A percentile compares a stretch with the other conserved stretches of the same genome.
Evolutionary conservation across 257 asterid species (phyloP).

Genomic region (Ilex aquifolium): DNA sequence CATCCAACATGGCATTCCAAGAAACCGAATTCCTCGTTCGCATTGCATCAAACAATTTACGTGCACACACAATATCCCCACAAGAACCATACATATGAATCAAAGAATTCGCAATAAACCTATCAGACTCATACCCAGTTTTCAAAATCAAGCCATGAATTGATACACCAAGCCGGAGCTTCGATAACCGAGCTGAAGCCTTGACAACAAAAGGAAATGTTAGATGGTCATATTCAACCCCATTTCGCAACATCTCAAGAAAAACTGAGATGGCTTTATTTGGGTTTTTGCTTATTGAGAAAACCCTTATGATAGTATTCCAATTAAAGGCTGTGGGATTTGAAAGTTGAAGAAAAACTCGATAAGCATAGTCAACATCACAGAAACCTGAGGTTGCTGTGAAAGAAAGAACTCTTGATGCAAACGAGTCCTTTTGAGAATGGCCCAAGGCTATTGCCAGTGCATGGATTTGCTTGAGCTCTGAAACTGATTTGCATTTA

Average conservation of each 20-base stretch:
- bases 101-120: constrained; percentile 54
- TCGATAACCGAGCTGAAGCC: constrained; percentile 46
- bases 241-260: constrained; percentile 33
- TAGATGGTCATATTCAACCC: constrained; percentile 40
- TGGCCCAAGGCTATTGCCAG: constrained; percentile 41
- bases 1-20: constrained; percentile 75
- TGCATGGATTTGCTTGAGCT: constrained; percentile 54
- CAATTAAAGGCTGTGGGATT: constrained; percentile 43
- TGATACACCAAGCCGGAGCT: constrained; percentile 31
- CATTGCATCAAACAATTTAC: constrained; percentile 66
- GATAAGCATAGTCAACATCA: constrained; percentile 41
- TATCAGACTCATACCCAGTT: constrained; percentile 39
- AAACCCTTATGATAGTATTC: constrained; percentile 56
- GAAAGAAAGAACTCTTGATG: constrained; percentile 42
- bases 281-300: constrained; percentile 43
- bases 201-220: constrained; percentile 68
- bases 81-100: constrained; percentile 65
- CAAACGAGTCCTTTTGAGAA: constrained; percentile 31
- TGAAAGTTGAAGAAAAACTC: constrained; percentile 35
- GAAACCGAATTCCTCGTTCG: constrained; percentile 50
- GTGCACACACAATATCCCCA: constrained; percentile 28
- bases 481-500: constrained; percentile 37
- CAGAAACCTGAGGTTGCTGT: constrained; percentile 31
- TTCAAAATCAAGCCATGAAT: constrained; percentile 39
- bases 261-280: constrained; percentile 29